Base-by-base conservation (phyloP, 2,329 filamentous ascomycete species). In the Zopfia rhizophila region DNA sequence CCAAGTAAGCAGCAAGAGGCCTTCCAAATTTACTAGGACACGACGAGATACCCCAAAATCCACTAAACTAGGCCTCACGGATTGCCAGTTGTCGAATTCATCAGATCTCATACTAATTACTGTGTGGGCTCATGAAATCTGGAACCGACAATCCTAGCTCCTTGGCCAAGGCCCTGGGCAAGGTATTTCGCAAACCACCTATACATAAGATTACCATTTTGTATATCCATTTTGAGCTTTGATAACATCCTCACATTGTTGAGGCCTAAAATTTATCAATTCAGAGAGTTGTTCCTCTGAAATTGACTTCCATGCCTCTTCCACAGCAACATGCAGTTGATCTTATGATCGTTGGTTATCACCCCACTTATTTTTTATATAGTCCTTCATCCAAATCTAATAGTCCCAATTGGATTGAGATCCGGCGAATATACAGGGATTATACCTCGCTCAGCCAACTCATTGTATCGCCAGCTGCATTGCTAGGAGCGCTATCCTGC, bases 301-400 rank as follows among this genome's bases (percentile, higher is more conserved):
- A 33, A 38, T 14, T 6, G 7, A 3, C 13, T 37, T 24, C 40
- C 23, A 36, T 3, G 32, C 40, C 30, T 37, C 30, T 16, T 35
- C 13, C 7, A 38, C 40, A 12, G 22, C 13, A 11, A 17, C 25
- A 16, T 23, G 19, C 12, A 44, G 33, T 29, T 27, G n/a, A 25
- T 28, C 21, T 23, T 44, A 44, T 4, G 40, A 18, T 16, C 21
- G 18, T n/a, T 37, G 17, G n/a, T 7, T 12, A 44, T 29, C 21
- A n/a, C 30, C 30, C 3, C 18, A 37, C 14, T 29, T 19, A 14
- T 32, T 13, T 22, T 46, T 24, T 19, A 51, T 48, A 19, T 43
- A 37, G 25, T 51, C 44, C 37, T 51, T 42, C 44, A 51, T 48
- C 14, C 12, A 21, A 27, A 24, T 30, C 36, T 37, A 51, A 51